Conservation (phyloP, 306 rosid genomes). For the Macrotyloma uniflorum region DNA sequence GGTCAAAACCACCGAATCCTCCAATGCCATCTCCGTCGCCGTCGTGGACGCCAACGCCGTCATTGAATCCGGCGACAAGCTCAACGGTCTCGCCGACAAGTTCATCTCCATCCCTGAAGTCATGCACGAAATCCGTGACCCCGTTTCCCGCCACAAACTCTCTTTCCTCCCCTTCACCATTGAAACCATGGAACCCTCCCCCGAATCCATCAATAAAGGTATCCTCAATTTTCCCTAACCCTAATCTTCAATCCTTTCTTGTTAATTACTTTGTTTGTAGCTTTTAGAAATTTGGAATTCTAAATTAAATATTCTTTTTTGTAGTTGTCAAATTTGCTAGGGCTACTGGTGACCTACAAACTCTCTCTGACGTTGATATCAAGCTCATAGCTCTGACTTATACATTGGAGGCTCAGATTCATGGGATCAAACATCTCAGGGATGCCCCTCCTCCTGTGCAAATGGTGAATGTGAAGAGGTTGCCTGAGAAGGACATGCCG, state of each 20-base stretch:
- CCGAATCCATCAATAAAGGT: slow-evolving; percentile 84
- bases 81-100: slow-evolving; percentile 68
- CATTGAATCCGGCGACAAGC: slow-evolving; percentile 71
- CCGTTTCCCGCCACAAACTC: slow-evolving; percentile 87
- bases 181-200: slow-evolving; percentile 79
- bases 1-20: slow-evolving; percentile 60
- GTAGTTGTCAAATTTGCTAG: slow-evolving; percentile 81
- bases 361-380: slow-evolving; percentile 90
- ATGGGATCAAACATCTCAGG: slow-evolving; percentile 73
- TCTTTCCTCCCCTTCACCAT: slow-evolving; percentile 71
- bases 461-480: slow-evolving; percentile 64
- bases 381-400: slow-evolving; percentile 82
- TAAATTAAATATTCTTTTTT: background rate
- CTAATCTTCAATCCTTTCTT: background rate
- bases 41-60: slow-evolving; percentile 85
- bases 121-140: slow-evolving; percentile 84
- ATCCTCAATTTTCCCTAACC: background rate
- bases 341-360: slow-evolving; percentile 92
- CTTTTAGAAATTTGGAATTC: background rate
- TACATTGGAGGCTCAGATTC: slow-evolving; percentile 79
- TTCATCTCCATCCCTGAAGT: slow-evolving; percentile 76
- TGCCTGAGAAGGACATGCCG: slow-evolving; percentile 91
- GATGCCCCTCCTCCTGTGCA: slow-evolving; percentile 83
- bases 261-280: background rate
- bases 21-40: slow-evolving; percentile 69